These are phyloP conservation scores for Borealophlyctis nickersoniae DNA, from an alignment of 192 early-diverging fungal genomes.

Conservation along the genomic window DNA sequence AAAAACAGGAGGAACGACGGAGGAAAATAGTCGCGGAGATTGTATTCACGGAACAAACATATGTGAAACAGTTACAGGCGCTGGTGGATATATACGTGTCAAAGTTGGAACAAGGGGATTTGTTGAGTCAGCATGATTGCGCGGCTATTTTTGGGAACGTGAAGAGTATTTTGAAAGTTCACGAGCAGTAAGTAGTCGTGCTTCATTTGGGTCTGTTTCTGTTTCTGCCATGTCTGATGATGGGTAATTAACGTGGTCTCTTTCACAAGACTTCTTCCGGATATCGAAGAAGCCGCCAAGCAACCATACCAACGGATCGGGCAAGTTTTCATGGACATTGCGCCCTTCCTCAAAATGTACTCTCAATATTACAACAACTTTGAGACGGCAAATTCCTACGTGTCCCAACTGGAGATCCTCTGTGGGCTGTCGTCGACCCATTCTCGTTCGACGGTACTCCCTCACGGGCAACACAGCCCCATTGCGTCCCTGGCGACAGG, in stretches of 20 bases:
- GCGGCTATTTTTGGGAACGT: slow-evolving; percentile 72
- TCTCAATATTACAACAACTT: slow-evolving; percentile 82
- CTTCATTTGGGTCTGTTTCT: slow-evolving; percentile 2
- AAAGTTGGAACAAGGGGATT: slow-evolving; percentile 41
- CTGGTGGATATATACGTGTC: slow-evolving; percentile 66
- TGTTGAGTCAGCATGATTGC: slow-evolving; percentile 20
- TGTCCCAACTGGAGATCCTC: slow-evolving; percentile 46
- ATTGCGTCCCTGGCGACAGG: too few relatives aligned
- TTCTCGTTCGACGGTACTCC: background rate
- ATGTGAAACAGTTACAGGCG: slow-evolving; percentile 76
- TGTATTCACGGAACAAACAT: slow-evolving; percentile 78
- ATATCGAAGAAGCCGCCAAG: slow-evolving; percentile 39
- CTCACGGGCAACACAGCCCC: too few relatives aligned
- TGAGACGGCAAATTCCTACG: slow-evolving; percentile 64
- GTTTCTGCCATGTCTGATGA: background rate
- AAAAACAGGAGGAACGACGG: slow-evolving; percentile 45
- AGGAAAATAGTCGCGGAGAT: slow-evolving; percentile 75
- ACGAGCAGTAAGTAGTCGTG: slow-evolving; percentile 44
- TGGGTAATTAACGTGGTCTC: slow-evolving; percentile 2
- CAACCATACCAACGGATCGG: slow-evolving; percentile 61
- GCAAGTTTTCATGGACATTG: slow-evolving; percentile 69
- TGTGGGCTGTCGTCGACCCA: background rate
- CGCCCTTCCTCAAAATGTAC: slow-evolving; percentile 82
- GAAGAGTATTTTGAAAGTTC: slow-evolving; percentile 68
- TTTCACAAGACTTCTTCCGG: slow-evolving; percentile 60